Evolutionary conservation across 2,329 filamentous ascomycete genomes (phyloP), one percentile per base, ranked within the genome.

Genomic region (Fusarium kyushuense): DNA sequence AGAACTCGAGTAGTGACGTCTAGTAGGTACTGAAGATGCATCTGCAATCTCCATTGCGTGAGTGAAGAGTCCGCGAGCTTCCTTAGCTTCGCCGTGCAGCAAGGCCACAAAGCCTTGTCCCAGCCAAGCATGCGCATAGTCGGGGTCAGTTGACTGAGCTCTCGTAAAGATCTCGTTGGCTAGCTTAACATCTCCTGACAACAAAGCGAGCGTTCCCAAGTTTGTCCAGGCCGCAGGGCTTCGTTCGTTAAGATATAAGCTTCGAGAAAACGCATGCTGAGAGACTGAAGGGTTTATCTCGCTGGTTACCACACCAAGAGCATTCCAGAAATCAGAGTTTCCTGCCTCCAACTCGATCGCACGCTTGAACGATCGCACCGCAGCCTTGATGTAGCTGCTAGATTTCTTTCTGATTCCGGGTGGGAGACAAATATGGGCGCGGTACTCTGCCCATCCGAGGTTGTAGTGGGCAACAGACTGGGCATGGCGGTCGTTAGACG

Each of bases 391-490:
- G 70, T 93, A 94, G 70, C 85, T 86, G 74, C 88, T 86, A 19
- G 85, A 83, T 73, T 85, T 90, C 73, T 88, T 89, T 35, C 80
- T 82, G 46, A 84, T 74, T 5, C 79, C 75, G 2, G 77, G 76
- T 35, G 85, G 86, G 21, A 93, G 82, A 74, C 89, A 92, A 13
- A 84, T 81, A 75, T 96, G 92, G 1, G 94, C 92, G 43, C 91
- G 88, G 76, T 96, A 89, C 77, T 99, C 96, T 2, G 93, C 92
- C 92, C 94, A 98, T 41, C 96, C 96, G 19, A 99, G 83, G 74
- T 99, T 99, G 79, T 97, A 99, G 86, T 95, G 96, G 0, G 94
- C 93, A n/a, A 98, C 92, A 2, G 96, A 93, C 79, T 96, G 94
- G 5, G 95, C 94, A 76, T 97, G 92, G 10, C 88, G 77, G 74